Conservation (phyloP, 2,329 filamentous ascomycete genomes). For the Aulographum hederae region DNA sequence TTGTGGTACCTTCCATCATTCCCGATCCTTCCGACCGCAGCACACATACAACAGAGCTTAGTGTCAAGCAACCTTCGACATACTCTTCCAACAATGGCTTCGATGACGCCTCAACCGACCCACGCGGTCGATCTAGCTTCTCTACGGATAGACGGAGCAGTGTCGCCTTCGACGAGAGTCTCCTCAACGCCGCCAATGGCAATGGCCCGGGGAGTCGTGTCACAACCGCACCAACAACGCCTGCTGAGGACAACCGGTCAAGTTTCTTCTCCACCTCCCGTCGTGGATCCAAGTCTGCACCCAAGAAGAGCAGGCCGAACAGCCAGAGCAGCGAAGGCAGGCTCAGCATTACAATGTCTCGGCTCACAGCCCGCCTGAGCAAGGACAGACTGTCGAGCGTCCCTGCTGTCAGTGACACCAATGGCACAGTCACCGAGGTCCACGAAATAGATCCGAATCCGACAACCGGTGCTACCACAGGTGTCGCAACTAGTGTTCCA, state of each 20-base stretch:
- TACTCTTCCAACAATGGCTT: too few relatives aligned
- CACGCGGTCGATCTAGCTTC: conserved; percentile 17
- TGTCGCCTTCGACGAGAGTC: conserved; percentile 21
- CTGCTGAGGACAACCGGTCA: conserved; percentile 20
- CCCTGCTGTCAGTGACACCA: not conserved
- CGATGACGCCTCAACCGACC: too few relatives aligned
- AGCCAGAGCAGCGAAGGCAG: conserved; percentile 22
- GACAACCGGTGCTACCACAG: too few relatives aligned
- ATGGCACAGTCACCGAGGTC: not conserved
- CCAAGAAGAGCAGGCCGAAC: conserved; percentile 19
- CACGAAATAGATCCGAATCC: not conserved
- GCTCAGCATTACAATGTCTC: conserved; percentile 18
- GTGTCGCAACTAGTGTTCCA: too few relatives aligned
- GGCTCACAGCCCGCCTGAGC: conserved; percentile 8
- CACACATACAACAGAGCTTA: too few relatives aligned
- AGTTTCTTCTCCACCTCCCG: conserved; percentile 15
- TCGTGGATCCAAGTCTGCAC: conserved; percentile 10
- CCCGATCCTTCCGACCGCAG: too few relatives aligned
- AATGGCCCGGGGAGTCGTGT: too few relatives aligned
- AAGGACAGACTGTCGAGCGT: conserved; percentile 11
- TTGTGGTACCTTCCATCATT: too few relatives aligned
- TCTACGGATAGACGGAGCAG: conserved; percentile 21
- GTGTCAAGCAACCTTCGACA: too few relatives aligned
- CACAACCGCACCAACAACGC: conserved; percentile 22
- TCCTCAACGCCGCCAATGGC: too few relatives aligned